phyloP scores from a whole-genome alignment of 257 asterid species.

The Handroanthus guayacan region DNA sequence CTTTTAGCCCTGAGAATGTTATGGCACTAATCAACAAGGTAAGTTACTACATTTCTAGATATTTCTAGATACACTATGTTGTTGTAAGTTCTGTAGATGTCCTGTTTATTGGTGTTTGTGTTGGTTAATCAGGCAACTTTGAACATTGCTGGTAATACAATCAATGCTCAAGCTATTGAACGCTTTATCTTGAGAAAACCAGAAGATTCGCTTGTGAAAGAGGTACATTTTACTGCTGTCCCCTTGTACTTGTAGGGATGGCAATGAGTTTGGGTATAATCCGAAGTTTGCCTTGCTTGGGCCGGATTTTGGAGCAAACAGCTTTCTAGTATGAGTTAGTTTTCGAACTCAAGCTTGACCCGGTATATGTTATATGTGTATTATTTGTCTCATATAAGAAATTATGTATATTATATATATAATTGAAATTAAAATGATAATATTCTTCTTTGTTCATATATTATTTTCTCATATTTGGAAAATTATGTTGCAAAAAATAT shows the following conservation, averaged over 20 bases:
- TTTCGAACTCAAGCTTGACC: no score
- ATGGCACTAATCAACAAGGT: slow-evolving; percentile 76
- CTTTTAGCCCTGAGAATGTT: slow-evolving; percentile 65
- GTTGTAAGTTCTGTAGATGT: background rate
- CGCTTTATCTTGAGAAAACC: slow-evolving; percentile 72
- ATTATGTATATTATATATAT: no score
- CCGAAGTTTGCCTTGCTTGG: no score
- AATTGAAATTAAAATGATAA: no score
- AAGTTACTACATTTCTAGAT: background rate
- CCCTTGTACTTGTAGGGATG: background rate
- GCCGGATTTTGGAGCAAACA: no score
- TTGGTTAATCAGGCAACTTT: slow-evolving; percentile 62
- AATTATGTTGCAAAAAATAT: no score
- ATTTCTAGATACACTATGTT: background rate
- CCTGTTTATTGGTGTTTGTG: background rate
- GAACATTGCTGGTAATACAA: slow-evolving; percentile 69
- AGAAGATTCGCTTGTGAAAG: slow-evolving; percentile 51
- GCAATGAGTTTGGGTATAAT: no score
- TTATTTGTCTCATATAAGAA: no score
- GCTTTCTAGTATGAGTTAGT: no score
- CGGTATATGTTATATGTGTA: no score
- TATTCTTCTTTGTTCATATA: no score
- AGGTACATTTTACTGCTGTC: slow-evolving; percentile 42
- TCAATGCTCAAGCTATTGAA: slow-evolving; percentile 71
- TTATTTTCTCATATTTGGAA: no score